phyloP scores from a whole-genome alignment of 1,139 yeast genomes.

The Hemisphaericaspora subhashii region DNA sequence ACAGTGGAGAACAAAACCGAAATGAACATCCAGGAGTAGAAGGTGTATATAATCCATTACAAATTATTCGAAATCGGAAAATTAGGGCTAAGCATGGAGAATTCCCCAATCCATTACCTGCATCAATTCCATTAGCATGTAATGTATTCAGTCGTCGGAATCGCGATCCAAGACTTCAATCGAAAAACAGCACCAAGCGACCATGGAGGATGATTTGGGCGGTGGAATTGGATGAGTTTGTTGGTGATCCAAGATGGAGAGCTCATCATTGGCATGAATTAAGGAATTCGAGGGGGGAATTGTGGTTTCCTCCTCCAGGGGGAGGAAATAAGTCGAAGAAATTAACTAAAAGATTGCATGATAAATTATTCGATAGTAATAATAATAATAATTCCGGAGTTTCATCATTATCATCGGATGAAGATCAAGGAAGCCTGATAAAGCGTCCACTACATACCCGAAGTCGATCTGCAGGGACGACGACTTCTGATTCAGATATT shows the following conservation, averaged over 20 bases:
- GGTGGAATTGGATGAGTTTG: constrained; percentile 60
- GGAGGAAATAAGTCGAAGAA: constrained; percentile 5
- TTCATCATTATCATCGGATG: too few relatives aligned
- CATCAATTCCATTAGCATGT: constrained; percentile 51
- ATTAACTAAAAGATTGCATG: constrained; percentile 25
- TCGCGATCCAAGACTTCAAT: constrained; percentile 20
- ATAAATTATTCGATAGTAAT: constrained; percentile 27
- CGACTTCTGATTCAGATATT: constrained; percentile 13
- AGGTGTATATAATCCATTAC: constrained; percentile 79
- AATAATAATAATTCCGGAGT: too few relatives aligned
- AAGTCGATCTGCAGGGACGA: neutral
- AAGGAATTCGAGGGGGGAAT: constrained; percentile 50
- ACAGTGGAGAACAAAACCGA: constrained; percentile 15
- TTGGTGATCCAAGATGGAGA: constrained; percentile 68
- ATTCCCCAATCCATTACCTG: constrained; percentile 32
- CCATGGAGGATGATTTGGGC: constrained; percentile 59
- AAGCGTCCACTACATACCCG: neutral
- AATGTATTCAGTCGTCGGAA: constrained; percentile 50
- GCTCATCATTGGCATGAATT: constrained; percentile 64
- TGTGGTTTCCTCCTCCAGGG: constrained; percentile 52
- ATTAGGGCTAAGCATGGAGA: constrained; percentile 49
- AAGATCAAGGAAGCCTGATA: too few relatives aligned
- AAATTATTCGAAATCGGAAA: constrained; percentile 69
- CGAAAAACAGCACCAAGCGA: constrained; percentile 19
- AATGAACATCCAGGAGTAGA: constrained; percentile 49